Percentiles rank a stretch among this genome's conserved stretches.
phyloP scores from a whole-genome alignment of 2,329 filamentous ascomycete species.

The Chaetomium sp. region DNA sequence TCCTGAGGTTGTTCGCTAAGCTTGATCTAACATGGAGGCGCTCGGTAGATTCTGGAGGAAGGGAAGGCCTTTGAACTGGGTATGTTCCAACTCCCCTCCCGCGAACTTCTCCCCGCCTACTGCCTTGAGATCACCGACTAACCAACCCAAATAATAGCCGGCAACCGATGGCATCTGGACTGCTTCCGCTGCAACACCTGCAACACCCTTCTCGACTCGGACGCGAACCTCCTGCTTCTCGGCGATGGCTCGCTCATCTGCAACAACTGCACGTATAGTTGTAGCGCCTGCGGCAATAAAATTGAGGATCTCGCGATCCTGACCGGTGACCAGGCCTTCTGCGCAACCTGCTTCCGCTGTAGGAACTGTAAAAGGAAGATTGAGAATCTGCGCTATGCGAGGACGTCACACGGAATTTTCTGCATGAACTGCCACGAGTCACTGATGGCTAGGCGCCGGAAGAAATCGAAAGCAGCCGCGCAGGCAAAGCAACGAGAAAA shows the following conservation, averaged over 20 bases:
- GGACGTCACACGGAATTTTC: slow-evolving; percentile 97
- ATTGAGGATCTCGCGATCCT: slow-evolving; percentile 97
- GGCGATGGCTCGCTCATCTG: slow-evolving; percentile 97
- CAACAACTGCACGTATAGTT: slow-evolving; percentile 99
- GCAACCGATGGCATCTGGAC: slow-evolving; percentile 96
- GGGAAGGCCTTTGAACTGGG: slow-evolving; percentile 97
- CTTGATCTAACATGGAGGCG: slow-evolving; percentile 19
- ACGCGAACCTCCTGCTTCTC: slow-evolving; percentile 92
- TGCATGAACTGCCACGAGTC: slow-evolving; percentile 99
- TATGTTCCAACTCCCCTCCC: slow-evolving; percentile 37
- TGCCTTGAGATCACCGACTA: slow-evolving; percentile 9
- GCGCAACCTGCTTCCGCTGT: slow-evolving; percentile 93
- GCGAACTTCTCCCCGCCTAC: not conserved
- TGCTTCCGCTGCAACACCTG: slow-evolving; percentile 98
- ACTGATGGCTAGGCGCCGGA: slow-evolving; percentile 84
- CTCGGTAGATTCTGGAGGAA: slow-evolving; percentile 81
- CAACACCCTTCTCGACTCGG: slow-evolving; percentile 90
- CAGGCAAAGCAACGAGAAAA: slow-evolving; percentile 57
- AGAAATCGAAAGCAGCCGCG: slow-evolving; percentile 68
- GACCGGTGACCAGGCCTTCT: slow-evolving; percentile 96
- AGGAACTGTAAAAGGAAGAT: slow-evolving; percentile 98
- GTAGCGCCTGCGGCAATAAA: slow-evolving; percentile 92
- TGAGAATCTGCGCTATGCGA: slow-evolving; percentile 93
- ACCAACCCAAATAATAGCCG: slow-evolving; percentile 50
- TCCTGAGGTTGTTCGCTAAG: not conserved